Conservation (phyloP, 75 land plant genomes). For the Selaginella moellendorffii region DNA sequence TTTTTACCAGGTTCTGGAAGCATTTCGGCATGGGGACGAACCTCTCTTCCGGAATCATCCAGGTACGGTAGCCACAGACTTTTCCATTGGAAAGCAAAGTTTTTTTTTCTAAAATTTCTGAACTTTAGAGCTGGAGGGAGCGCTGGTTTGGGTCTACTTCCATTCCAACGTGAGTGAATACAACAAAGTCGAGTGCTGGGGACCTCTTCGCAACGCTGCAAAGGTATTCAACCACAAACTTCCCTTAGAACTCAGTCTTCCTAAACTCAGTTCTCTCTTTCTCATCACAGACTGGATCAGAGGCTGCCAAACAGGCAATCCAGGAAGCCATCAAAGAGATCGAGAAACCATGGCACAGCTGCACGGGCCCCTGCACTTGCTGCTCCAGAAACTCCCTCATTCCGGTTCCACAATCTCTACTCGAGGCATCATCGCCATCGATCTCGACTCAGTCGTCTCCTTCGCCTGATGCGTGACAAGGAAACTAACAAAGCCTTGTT, state of each 20-base stretch:
- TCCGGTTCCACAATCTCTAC: slow-evolving; percentile 24
- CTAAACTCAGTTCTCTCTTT: neutral
- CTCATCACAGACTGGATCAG: neutral
- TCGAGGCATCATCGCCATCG: too few relatives aligned
- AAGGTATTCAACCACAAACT: slow-evolving; percentile 7
- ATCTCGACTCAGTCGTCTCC: too few relatives aligned
- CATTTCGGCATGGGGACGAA: slow-evolving; percentile 26
- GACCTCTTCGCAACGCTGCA: slow-evolving; percentile 51
- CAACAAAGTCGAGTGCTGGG: slow-evolving; percentile 89
- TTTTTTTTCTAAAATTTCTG: neutral
- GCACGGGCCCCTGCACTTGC: slow-evolving; percentile 40
- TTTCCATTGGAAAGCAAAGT: too few relatives aligned
- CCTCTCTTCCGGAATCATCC: slow-evolving; percentile 19
- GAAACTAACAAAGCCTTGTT: too few relatives aligned
- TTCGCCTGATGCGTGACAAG: too few relatives aligned
- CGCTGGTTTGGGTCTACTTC: slow-evolving; percentile 80
- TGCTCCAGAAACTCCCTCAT: slow-evolving; percentile 37
- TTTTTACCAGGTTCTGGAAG: slow-evolving; percentile 25
- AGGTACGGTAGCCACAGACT: too few relatives aligned
- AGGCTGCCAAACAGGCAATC: slow-evolving; percentile 6
- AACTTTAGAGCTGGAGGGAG: slow-evolving; percentile 46
- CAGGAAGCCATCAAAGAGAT: slow-evolving; percentile 15
- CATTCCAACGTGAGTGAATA: slow-evolving; percentile 64
- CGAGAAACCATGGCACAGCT: slow-evolving; percentile 19
- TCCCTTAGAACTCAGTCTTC: neutral